Evolutionary conservation across 148 eudicot genomes (phyloP).

Genomic region (Rhododendron simsii): DNA sequence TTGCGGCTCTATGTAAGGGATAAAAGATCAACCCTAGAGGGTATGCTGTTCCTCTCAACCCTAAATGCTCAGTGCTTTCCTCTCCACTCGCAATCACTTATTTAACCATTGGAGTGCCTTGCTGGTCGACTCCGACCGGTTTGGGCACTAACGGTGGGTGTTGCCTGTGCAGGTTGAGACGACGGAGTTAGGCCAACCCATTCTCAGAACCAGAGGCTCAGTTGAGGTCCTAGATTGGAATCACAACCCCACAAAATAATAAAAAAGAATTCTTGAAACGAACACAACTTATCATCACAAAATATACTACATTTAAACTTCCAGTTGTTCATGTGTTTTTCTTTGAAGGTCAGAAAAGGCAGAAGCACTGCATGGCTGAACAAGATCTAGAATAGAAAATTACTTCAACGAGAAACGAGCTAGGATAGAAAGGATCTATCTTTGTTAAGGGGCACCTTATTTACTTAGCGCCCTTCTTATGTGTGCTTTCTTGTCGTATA

Average conservation of each 20-base stretch:
- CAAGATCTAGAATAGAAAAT: not conserved
- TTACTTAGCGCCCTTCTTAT: not conserved
- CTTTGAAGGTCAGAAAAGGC: not conserved
- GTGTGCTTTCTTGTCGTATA: not conserved
- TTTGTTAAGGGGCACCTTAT: not conserved
- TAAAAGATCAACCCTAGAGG: too few relatives aligned
- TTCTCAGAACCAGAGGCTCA: too few relatives aligned
- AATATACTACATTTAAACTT: not conserved
- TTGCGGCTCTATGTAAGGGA: too few relatives aligned
- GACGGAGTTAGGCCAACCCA: too few relatives aligned
- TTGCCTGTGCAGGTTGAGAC: too few relatives aligned
- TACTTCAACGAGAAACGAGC: not conserved
- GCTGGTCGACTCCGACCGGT: too few relatives aligned
- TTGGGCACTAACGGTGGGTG: too few relatives aligned
- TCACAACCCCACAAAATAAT: not conserved
- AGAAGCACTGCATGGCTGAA: not conserved
- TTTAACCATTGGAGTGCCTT: too few relatives aligned
- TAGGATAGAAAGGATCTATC: not conserved
- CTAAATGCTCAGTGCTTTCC: too few relatives aligned
- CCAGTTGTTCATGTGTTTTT: not conserved
- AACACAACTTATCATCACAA: not conserved
- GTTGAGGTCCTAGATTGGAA: not conserved
- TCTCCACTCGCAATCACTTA: too few relatives aligned
- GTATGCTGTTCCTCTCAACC: too few relatives aligned
- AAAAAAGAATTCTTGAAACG: not conserved